Evolutionary conservation across 805 yeast species (phyloP).

Genomic region (Tetrapisispora taiwanensis): DNA sequence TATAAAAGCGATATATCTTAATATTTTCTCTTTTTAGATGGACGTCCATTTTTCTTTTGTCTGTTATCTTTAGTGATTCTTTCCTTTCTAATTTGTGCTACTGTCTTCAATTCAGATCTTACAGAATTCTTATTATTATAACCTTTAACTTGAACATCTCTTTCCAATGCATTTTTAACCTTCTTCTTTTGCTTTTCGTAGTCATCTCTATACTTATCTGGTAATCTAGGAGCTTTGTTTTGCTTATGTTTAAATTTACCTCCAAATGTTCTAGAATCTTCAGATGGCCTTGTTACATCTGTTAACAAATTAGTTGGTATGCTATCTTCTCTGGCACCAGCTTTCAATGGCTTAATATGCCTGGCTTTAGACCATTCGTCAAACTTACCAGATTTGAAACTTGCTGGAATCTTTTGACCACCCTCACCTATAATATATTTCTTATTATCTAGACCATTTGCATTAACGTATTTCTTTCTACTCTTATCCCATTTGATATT

Average conservation of each 20-base stretch:
- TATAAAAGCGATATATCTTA: conserved; percentile 1
- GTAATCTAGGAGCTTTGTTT: conserved; percentile 71
- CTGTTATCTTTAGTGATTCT: conserved; percentile 62
- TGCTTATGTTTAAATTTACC: conserved; percentile 64
- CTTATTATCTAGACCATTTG: conserved; percentile 61
- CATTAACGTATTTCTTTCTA: conserved; percentile 79
- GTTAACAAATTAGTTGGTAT: conserved; percentile 26
- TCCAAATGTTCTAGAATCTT: conserved; percentile 18
- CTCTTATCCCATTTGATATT: conserved; percentile 87
- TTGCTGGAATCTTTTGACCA: conserved; percentile 87
- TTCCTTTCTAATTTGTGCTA: conserved; percentile 69
- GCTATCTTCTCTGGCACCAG: conserved; percentile 43
- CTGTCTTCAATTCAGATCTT: conserved; percentile 47
- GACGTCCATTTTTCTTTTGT: conserved; percentile 80
- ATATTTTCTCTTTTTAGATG: conserved; percentile 26
- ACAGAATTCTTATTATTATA: conserved; percentile 32
- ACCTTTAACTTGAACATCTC: conserved; percentile 67
- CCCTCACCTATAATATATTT: conserved; percentile 90
- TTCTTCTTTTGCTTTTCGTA: conserved; percentile 72
- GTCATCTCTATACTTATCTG: conserved; percentile 88
- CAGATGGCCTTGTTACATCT: conserved; percentile 18
- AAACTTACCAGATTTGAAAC: conserved; percentile 80
- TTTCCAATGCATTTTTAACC: conserved; percentile 67
- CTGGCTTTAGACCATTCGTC: conserved; percentile 84
- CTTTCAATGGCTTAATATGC: conserved; percentile 35